Evolutionary conservation across 768 basidiomycete genomes (phyloP).

Genomic region (Boletus vinaceobasis): DNA sequence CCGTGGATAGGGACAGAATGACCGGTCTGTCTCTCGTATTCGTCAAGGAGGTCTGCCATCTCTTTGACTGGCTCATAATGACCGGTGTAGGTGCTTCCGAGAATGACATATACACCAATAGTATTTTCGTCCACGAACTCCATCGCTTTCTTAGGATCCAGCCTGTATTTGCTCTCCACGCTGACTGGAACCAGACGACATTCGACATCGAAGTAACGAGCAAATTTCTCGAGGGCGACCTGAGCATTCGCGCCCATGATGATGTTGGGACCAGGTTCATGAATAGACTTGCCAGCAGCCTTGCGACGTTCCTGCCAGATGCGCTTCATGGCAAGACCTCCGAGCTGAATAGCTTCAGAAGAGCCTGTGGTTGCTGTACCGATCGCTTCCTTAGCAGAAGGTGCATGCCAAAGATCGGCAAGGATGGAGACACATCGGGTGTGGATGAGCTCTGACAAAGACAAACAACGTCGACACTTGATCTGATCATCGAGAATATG

Average conservation of each 20-base stretch:
- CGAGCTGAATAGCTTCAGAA: slow-evolving; percentile 70
- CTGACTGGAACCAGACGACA: slow-evolving; percentile 61
- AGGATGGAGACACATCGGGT: slow-evolving; percentile 52
- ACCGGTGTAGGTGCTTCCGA: slow-evolving; percentile 57
- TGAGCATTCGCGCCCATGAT: slow-evolving; percentile 69
- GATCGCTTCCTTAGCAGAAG: slow-evolving; percentile 49
- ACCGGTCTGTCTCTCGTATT: slow-evolving; percentile 48
- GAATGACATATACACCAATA: slow-evolving; percentile 63
- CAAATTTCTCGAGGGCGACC: slow-evolving; percentile 69
- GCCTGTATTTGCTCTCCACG: slow-evolving; percentile 69
- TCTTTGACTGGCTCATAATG: slow-evolving; percentile 79
- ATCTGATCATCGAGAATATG: neutral
- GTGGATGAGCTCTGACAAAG: slow-evolving; percentile 39
- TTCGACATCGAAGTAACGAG: slow-evolving; percentile 66
- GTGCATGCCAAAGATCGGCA: slow-evolving; percentile 67
- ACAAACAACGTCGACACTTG: neutral
- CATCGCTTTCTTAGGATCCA: slow-evolving; percentile 66
- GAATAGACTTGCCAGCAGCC: slow-evolving; percentile 59
- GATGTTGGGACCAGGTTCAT: slow-evolving; percentile 64
- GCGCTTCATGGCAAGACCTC: slow-evolving; percentile 69
- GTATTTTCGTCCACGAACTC: slow-evolving; percentile 69
- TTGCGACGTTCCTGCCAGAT: slow-evolving; percentile 68
- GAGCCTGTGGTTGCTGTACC: slow-evolving; percentile 71
- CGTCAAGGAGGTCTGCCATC: slow-evolving; percentile 71
- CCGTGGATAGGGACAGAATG: slow-evolving; percentile 42